Evolutionary conservation across 2,329 filamentous ascomycete species (phyloP).

Genomic region (Fusarium sp.): DNA sequence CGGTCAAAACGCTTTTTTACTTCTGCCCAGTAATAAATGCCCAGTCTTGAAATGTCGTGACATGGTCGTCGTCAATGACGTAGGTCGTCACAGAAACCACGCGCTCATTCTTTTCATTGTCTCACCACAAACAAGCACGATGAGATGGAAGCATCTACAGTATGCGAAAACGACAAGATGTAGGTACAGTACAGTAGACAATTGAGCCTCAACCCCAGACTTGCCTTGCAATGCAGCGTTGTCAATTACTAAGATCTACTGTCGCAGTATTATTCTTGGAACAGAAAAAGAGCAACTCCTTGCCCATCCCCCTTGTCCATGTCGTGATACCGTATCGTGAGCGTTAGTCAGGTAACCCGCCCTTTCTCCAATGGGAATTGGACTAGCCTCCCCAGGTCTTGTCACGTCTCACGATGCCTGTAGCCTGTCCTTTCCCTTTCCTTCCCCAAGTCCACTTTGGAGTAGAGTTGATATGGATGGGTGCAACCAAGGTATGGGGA

Average conservation of each 20-base stretch:
- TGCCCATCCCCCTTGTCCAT: slow-evolving; percentile 9
- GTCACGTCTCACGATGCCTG: slow-evolving; percentile 36
- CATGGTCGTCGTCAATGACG: slow-evolving; percentile 40
- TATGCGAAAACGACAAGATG: too few species aligned
- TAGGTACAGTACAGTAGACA: too few species aligned
- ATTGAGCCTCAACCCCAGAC: background rate
- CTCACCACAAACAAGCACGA: slow-evolving; percentile 32
- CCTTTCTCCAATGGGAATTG: background rate
- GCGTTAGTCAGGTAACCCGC: slow-evolving; percentile 12
- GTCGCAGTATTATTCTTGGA: background rate
- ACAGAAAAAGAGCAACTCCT: slow-evolving; percentile 11
- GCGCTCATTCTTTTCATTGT: slow-evolving; percentile 43
- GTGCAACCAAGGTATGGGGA: slow-evolving; percentile 1
- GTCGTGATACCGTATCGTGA: slow-evolving; percentile 15
- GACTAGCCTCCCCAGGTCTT: slow-evolving; percentile 17
- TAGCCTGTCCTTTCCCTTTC: background rate
- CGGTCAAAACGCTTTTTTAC: background rate
- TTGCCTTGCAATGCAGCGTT: background rate
- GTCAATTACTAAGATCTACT: background rate
- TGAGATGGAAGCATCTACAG: background rate
- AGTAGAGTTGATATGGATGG: background rate
- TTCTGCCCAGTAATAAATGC: background rate
- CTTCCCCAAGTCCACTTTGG: background rate
- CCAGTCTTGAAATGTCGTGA: slow-evolving; percentile 15
- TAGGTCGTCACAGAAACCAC: slow-evolving; percentile 45